A percentile compares a stretch with the other conserved stretches of the same genome.
Evolutionary conservation across 2,329 filamentous ascomycete species (phyloP).

Genomic region (Sordariomycetes sp.): DNA sequence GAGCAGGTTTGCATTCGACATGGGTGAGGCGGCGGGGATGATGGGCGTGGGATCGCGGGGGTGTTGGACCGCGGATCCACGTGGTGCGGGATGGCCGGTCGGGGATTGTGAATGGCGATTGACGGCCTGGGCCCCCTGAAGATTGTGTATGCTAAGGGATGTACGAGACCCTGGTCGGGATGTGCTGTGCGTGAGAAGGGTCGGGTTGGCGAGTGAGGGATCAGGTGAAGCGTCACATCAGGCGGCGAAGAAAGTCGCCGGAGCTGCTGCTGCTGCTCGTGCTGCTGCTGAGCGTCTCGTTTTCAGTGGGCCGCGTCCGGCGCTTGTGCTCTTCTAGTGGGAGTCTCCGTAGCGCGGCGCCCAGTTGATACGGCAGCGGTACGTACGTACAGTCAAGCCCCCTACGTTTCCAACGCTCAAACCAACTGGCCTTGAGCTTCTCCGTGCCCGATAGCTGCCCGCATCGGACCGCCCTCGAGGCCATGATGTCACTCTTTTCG

Average conservation of each 20-base stretch:
- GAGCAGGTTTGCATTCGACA: constrained; percentile 42
- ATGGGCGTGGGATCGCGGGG: neutral
- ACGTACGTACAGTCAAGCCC: neutral
- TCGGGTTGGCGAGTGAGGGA: neutral
- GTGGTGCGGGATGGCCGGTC: neutral
- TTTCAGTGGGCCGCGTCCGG: neutral
- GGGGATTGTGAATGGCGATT: neutral
- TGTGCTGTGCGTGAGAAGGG: neutral
- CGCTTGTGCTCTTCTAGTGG: neutral
- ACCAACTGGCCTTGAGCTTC: neutral
- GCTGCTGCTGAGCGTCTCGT: neutral
- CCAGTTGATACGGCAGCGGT: neutral
- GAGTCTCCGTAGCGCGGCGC: neutral
- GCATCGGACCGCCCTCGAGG: neutral
- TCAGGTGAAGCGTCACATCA: neutral
- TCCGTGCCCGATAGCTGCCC: neutral
- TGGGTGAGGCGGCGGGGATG: neutral
- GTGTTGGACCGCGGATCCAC: neutral
- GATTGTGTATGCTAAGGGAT: neutral
- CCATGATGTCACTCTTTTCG: neutral
- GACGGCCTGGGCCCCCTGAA: neutral
- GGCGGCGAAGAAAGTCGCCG: neutral
- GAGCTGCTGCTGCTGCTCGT: neutral
- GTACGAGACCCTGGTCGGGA: neutral
- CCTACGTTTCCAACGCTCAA: neutral